Evolutionary conservation across 805 yeast species (phyloP).

Genomic region (Zygosaccharomyces lentus): DNA sequence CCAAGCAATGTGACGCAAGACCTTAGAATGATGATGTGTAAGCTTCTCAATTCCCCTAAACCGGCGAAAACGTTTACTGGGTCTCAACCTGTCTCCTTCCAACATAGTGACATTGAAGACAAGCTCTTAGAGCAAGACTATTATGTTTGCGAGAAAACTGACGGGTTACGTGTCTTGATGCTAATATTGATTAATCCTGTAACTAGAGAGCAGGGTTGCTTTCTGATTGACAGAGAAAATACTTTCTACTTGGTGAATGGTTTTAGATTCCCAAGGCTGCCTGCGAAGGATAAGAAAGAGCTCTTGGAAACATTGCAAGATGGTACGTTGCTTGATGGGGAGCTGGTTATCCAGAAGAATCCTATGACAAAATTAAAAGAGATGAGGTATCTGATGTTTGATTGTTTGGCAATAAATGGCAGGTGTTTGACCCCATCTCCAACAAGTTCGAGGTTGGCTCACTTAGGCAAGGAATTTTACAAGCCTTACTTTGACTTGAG

Average conservation of each 20-base stretch:
- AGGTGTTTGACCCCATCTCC: constrained; percentile 63
- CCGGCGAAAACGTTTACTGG: constrained; percentile 66
- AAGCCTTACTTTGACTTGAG: constrained; percentile 77
- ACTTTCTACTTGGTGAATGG: constrained; percentile 78
- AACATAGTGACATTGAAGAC: constrained; percentile 61
- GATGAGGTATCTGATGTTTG: constrained; percentile 81
- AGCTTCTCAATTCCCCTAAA: constrained; percentile 52
- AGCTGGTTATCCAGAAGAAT: constrained; percentile 68
- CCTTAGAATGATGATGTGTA: constrained; percentile 62
- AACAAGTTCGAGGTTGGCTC: constrained; percentile 79
- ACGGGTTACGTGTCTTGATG: constrained; percentile 84
- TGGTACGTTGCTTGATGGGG: constrained; percentile 92
- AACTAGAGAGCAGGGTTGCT: constrained; percentile 80
- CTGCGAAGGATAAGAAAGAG: constrained; percentile 32
- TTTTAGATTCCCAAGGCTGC: constrained; percentile 70
- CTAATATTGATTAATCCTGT: constrained; percentile 59
- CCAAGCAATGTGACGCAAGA: constrained; percentile 67
- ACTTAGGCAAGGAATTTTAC: constrained; percentile 74
- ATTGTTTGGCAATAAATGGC: constrained; percentile 82
- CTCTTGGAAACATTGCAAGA: constrained; percentile 56
- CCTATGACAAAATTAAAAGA: constrained; percentile 55
- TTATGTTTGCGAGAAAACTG: constrained; percentile 92
- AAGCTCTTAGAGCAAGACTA: constrained; percentile 69
- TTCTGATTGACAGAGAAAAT: constrained; percentile 82
- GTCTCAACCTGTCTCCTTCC: constrained; percentile 91